phyloP scores from a whole-genome alignment of 371 early-diverging fungal genomes.

The Mucor lusitanicus region DNA sequence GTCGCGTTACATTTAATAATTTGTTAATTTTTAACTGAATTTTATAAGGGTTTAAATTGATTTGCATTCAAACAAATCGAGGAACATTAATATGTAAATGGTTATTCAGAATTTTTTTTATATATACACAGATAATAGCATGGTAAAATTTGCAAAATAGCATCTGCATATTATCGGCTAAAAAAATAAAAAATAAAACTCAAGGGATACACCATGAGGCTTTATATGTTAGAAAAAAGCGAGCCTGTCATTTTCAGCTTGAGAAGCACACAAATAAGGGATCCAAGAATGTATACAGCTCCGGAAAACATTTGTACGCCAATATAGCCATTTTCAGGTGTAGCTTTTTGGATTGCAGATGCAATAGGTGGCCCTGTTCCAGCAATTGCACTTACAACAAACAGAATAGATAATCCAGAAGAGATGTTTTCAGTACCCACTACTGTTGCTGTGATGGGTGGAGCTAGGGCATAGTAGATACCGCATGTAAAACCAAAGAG shows the following conservation, averaged over 20 bases:
- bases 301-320: conserved; percentile 50
- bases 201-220: neutral
- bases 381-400: conserved; percentile 42
- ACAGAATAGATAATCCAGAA: conserved; percentile 57
- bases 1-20: no score
- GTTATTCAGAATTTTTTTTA: no score
- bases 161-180: no score
- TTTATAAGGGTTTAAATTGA: no score
- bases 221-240: conserved; percentile 24
- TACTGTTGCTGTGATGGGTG: conserved; percentile 56
- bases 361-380: conserved; percentile 36
- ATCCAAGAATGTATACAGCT: conserved; percentile 34
- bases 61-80: no score
- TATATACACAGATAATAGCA: no score
- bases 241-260: conserved; percentile 28
- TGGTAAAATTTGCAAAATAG: no score
- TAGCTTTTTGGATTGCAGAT: conserved; percentile 33
- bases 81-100: no score
- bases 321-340: conserved; percentile 27
- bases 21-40: no score
- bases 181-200: no score
- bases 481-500: conserved; percentile 49
- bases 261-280: conserved; percentile 19
- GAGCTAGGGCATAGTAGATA: conserved; percentile 42
- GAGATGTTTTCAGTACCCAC: conserved; percentile 55